A percentile compares a stretch with the other conserved stretches of the same genome.
Evolutionary conservation across 1,284 basidiomycete species (phyloP).

Genomic region (Ustilago shanxiensis): DNA sequence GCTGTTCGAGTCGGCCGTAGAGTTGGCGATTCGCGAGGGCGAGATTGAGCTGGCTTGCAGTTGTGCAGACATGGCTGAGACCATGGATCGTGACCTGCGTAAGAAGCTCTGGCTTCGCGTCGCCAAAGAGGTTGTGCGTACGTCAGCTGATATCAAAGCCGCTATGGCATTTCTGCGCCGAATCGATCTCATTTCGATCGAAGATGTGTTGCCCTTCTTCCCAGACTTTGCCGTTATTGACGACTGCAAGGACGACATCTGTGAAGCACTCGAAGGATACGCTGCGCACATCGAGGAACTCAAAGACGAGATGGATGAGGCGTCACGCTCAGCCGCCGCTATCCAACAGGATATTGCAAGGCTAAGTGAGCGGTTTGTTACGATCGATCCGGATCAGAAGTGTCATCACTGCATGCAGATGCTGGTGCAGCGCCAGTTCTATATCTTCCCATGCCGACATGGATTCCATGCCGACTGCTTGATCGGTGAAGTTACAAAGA

Average conservation of each 20-base stretch:
- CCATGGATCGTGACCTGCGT: slow-evolving; percentile 72
- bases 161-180: slow-evolving; percentile 96
- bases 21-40: slow-evolving; percentile 79
- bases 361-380: slow-evolving; percentile 90
- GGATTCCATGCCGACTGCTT: slow-evolving; percentile 74
- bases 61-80: slow-evolving; percentile 61
- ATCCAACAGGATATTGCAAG: slow-evolving; percentile 92
- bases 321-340: slow-evolving; percentile 88
- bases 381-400: slow-evolving; percentile 86
- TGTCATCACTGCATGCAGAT: slow-evolving; percentile 84
- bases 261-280: slow-evolving; percentile 92
- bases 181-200: slow-evolving; percentile 94
- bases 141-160: slow-evolving; percentile 97
- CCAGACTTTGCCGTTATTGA: slow-evolving; percentile 99
- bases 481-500: slow-evolving; percentile 64
- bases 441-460: slow-evolving; percentile 97
- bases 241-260: slow-evolving; percentile 99
- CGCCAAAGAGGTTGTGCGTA: slow-evolving; percentile 94
- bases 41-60: slow-evolving; percentile 73
- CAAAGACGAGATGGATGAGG: slow-evolving; percentile 95
- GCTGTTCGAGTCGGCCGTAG: slow-evolving; percentile 93
- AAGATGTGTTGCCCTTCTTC: slow-evolving; percentile 99
- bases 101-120: slow-evolving; percentile 99
- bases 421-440: slow-evolving; percentile 90
- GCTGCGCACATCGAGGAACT: slow-evolving; percentile 89